phyloP scores from a whole-genome alignment of 2,329 filamentous ascomycete species.

The Aureobasidium sp. region DNA sequence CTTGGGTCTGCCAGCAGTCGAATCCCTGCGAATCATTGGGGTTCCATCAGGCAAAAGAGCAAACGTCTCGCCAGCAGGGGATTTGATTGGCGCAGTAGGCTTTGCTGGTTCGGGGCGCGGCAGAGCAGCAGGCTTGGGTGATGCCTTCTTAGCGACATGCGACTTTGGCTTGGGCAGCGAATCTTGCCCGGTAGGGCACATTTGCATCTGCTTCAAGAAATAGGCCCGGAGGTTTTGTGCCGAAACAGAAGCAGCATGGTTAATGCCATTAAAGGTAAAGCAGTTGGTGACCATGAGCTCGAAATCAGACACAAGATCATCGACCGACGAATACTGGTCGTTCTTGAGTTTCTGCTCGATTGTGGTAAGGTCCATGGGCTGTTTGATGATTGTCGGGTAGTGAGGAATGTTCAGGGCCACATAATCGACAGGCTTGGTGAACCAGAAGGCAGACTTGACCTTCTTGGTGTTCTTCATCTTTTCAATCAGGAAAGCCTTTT shows the following conservation, averaged over 20 bases:
- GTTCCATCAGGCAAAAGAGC: slow-evolving; percentile 69
- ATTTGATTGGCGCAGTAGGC: slow-evolving; percentile 36
- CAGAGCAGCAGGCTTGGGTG: slow-evolving; percentile 24
- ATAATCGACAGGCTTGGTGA: slow-evolving; percentile 67
- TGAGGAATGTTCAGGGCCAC: slow-evolving; percentile 68
- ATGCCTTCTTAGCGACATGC: slow-evolving; percentile 48
- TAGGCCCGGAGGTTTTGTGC: slow-evolving; percentile 53
- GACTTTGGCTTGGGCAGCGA: slow-evolving; percentile 43
- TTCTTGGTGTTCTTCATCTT: slow-evolving; percentile 72
- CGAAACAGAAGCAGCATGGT: slow-evolving; percentile 63
- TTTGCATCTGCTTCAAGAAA: slow-evolving; percentile 52
- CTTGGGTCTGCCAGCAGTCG: slow-evolving; percentile 76
- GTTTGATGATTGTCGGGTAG: slow-evolving; percentile 61
- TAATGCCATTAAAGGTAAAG: slow-evolving; percentile 68
- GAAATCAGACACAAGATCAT: slow-evolving; percentile 66
- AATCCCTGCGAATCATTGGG: slow-evolving; percentile 78
- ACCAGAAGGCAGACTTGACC: slow-evolving; percentile 68
- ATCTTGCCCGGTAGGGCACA: slow-evolving; percentile 47
- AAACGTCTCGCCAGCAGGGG: slow-evolving; percentile 50
- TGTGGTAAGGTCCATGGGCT: slow-evolving; percentile 75
- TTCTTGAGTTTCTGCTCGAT: slow-evolving; percentile 74
- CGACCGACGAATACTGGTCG: slow-evolving; percentile 58
- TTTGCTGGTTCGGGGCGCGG: slow-evolving; percentile 20
- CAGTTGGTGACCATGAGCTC: slow-evolving; percentile 72
- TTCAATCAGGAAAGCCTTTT: slow-evolving; percentile 54